These are phyloP conservation scores for Pholiota molesta DNA, from an alignment of 768 basidiomycete genomes.

Conservation along the genomic window DNA sequence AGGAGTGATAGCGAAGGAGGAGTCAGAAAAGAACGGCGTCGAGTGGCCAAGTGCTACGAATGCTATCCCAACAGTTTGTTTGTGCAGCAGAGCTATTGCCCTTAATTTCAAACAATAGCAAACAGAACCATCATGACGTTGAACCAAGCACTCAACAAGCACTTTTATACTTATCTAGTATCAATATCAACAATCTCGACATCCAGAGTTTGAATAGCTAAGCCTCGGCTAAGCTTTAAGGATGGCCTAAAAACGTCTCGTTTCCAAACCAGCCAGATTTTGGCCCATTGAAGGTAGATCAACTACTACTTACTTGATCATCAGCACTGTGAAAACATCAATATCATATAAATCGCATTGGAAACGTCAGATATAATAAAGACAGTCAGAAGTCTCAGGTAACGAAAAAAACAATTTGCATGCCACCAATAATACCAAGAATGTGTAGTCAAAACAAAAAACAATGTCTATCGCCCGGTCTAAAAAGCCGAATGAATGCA, in stretches of 20 bases:
- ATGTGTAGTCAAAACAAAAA: not conserved
- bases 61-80: not conserved
- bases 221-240: not conserved
- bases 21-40: not conserved
- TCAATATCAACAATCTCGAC: not conserved
- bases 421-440: not conserved
- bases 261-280: not conserved
- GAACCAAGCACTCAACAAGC: too few relatives aligned
- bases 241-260: too few relatives aligned
- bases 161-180: too few relatives aligned
- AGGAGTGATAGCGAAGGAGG: not conserved
- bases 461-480: slow-evolving; percentile 1
- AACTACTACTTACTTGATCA: not conserved
- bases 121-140: not conserved
- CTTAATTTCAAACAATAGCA: not conserved
- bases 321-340: not conserved
- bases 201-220: not conserved
- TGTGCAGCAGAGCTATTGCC: not conserved
- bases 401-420: not conserved
- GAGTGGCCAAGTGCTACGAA: not conserved
- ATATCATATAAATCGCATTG: not conserved
- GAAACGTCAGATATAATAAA: not conserved
- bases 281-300: not conserved
- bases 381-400: not conserved
- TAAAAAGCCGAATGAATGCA: slow-evolving; percentile 1